phyloP scores from a whole-genome alignment of 2,329 filamentous ascomycete species.

The Ustulina deusta region DNA sequence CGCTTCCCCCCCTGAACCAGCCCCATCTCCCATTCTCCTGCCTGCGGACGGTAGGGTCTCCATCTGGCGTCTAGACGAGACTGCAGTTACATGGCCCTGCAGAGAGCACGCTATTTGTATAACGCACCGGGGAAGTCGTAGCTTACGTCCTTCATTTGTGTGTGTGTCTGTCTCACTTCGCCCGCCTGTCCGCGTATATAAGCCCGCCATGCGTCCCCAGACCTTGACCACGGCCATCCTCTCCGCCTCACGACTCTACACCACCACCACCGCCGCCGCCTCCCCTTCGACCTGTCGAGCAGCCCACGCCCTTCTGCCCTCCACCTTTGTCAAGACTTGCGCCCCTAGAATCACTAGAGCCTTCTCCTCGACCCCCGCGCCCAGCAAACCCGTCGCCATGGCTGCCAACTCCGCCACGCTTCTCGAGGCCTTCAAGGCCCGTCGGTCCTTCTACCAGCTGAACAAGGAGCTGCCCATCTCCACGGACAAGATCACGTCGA shows the following conservation, averaged over 20 bases:
- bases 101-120: conserved; percentile 1
- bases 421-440: conserved; percentile 73
- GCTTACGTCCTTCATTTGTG: background rate
- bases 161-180: background rate
- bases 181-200: conserved; percentile 35
- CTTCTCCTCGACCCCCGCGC: conserved; percentile 43
- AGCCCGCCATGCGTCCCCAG: conserved; percentile 47
- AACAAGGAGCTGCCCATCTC: conserved; percentile 72
- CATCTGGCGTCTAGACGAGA: conserved; percentile 11
- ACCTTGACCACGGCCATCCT: conserved; percentile 45
- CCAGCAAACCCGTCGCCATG: conserved; percentile 55
- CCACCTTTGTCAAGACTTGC: conserved; percentile 37
- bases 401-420: conserved; percentile 57
- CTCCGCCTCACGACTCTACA: conserved; percentile 41
- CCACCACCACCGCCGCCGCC: conserved; percentile 25
- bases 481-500: conserved; percentile 70
- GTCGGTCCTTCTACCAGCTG: conserved; percentile 77
- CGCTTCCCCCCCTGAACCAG: conserved; percentile 19
- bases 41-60: background rate
- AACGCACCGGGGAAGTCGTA: background rate
- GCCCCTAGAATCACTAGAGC: conserved; percentile 34
- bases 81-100: background rate
- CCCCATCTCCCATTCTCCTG: background rate
- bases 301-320: conserved; percentile 13
- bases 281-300: conserved; percentile 38